These are phyloP conservation scores for Deinandra increscens DNA, from an alignment of 129 eudicot genomes.

Conservation along the genomic window DNA sequence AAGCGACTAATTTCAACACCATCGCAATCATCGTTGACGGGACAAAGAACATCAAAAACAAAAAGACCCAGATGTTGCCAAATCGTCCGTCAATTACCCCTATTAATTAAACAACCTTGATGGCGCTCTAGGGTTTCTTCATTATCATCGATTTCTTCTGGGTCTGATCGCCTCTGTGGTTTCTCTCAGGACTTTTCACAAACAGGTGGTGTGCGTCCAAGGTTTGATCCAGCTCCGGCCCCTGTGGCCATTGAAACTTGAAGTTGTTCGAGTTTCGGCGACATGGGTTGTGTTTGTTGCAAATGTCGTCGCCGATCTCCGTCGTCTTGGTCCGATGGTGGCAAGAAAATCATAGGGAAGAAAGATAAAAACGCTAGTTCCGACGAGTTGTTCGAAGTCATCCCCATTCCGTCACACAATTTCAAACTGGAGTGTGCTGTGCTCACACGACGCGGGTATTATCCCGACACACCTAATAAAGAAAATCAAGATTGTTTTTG, in stretches of 20 bases:
- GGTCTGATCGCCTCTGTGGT: constrained; percentile 22
- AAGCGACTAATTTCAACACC: constrained; percentile 14
- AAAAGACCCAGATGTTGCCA: too few relatives aligned
- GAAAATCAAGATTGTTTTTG: constrained; percentile 89
- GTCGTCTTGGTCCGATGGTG: constrained; percentile 36
- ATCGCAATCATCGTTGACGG: constrained; percentile 21
- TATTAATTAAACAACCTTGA: not conserved
- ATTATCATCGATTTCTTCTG: not conserved
- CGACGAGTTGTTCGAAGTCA: constrained; percentile 45
- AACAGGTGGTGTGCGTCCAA: constrained; percentile 47
- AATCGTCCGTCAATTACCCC: not conserved
- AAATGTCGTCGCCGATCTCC: constrained; percentile 62
- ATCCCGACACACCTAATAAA: constrained; percentile 81
- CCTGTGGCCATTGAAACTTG: not conserved
- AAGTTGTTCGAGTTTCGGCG: constrained; percentile 13
- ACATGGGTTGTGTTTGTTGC: constrained; percentile 85
- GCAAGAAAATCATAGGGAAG: constrained; percentile 30
- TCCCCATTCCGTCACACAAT: constrained; percentile 74
- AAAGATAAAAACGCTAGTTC: constrained; percentile 41
- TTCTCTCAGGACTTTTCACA: constrained; percentile 33
- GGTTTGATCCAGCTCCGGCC: constrained; percentile 12
- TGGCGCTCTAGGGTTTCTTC: constrained; percentile 33
- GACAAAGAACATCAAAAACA: too few relatives aligned
- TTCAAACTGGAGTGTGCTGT: constrained; percentile 69
- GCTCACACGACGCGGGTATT: constrained; percentile 69